Evolutionary conservation across 768 basidiomycete species (phyloP).

Genomic region (Tubosaeta brunneosetosa): DNA sequence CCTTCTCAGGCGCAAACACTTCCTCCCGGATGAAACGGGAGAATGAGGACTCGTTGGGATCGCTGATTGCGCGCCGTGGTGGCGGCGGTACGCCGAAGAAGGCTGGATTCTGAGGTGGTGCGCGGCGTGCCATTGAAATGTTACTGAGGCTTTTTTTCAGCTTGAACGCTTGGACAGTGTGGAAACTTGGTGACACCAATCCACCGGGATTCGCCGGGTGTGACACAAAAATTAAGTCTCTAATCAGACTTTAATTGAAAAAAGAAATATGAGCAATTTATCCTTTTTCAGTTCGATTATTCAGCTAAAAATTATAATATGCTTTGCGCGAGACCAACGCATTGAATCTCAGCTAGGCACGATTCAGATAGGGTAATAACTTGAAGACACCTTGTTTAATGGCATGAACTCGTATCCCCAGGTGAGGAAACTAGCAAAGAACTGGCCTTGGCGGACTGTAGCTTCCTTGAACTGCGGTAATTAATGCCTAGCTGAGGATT

Average conservation of each 20-base stretch:
- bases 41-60: conserved; percentile 62
- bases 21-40: conserved; percentile 54
- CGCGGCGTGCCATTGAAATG: conserved; percentile 62
- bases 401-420: no score
- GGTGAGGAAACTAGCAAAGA: no score
- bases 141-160: conserved; percentile 2
- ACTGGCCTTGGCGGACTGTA: no score
- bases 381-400: no score
- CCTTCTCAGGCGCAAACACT: conserved; percentile 68
- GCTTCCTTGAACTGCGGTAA: no score
- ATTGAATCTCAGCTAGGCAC: no score
- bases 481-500: neutral
- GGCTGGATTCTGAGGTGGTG: conserved; percentile 50
- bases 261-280: no score
- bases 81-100: conserved; percentile 45
- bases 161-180: neutral
- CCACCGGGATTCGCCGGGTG: conserved; percentile 15
- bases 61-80: conserved; percentile 39
- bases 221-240: neutral
- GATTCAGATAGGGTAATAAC: no score
- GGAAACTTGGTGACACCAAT: neutral
- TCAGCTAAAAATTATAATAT: no score
- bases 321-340: no score
- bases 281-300: no score
- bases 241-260: no score